These are phyloP conservation scores for Pneumocystis sp. DNA, from an alignment of 1,139 yeast species.

Conservation along the genomic window DNA sequence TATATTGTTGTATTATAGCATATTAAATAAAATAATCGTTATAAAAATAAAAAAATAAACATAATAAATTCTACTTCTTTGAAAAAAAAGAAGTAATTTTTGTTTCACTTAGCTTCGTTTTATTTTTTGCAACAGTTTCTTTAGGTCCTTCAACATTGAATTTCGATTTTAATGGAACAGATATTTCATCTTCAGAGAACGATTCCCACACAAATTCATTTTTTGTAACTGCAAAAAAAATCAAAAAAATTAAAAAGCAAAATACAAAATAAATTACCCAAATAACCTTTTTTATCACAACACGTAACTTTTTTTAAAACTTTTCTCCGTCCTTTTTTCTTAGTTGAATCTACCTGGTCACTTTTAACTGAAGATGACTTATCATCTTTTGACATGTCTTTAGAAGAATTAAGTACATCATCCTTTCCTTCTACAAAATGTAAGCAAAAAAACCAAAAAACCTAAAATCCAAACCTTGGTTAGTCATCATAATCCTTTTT, in stretches of 20 bases:
- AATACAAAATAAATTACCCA: not conserved
- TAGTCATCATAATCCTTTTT: not conserved
- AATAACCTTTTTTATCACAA: slow-evolving; percentile 13
- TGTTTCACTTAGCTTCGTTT: not conserved
- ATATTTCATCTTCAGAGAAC: slow-evolving; percentile 9
- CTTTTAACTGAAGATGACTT: not conserved
- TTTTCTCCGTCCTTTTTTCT: slow-evolving; percentile 11
- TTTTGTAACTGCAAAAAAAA: slow-evolving; percentile 4
- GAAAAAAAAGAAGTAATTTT: not conserved
- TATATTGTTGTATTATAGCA: not conserved
- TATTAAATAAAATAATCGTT: not conserved
- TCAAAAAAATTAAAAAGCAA: not conserved
- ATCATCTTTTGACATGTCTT: not conserved
- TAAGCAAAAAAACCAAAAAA: slow-evolving; percentile 7
- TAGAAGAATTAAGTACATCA: not conserved
- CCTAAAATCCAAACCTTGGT: slow-evolving; percentile 6
- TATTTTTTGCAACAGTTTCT: not conserved
- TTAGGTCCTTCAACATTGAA: not conserved
- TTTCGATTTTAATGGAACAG: not conserved
- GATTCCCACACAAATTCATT: slow-evolving; percentile 11
- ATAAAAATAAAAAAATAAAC: not conserved
- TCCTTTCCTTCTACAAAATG: slow-evolving; percentile 1
- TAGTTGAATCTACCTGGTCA: not conserved
- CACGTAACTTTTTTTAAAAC: slow-evolving; percentile 12
- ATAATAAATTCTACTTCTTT: not conserved